Evolutionary conservation across 2,329 filamentous ascomycete species (phyloP), one percentile per base, ranked within the genome.

Genomic region (Aspergillus sergii): DNA sequence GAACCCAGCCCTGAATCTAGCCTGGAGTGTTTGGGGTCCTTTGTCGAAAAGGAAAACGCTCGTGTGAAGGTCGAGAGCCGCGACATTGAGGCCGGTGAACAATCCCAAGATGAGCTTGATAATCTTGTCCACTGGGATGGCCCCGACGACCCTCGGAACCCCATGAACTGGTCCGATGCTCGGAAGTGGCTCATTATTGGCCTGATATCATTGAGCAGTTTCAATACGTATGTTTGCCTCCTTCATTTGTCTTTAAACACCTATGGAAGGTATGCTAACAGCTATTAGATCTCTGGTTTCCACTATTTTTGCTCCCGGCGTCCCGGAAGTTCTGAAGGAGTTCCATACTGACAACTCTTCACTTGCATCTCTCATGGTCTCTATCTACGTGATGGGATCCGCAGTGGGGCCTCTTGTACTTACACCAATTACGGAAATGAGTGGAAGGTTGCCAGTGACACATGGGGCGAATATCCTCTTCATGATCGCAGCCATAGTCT

Each of bases 381-480:
- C 82, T 67, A 86, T 89, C 64, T 88, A 86, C 72, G 76, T 89
- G 19, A 76, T 88, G 1, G 85, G 85, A 0, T 87, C 86, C 61
- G 83, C 81, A 14, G 74, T 88, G 28, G 86, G 86, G 0, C 86
- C 86, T 3, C 73, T 88, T 5, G 78, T 87, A 57, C 70, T 88
- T 3, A 84, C 85, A 2, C 86, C 86, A 0, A 70, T 88, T 43
- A 86, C 82, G 2, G 88, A 91, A 72, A 85, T 90, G 62, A 89
- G 88, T 69, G 89, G 89, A 0, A 81, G 88, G 4, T 74, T 85
- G 4, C 75, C 82, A 4, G 76, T 91, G 53, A 81, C 90, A 60
- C 82, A 84, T 28, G 73, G 71, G 0, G 83, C 86, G 54, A 91
- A 88, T 67, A 69, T 82, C 8, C 81, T 87, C 60, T 91, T 90